A percentile compares a stretch with the other conserved stretches of the same genome.
Evolutionary conservation across 2,329 filamentous ascomycete species (phyloP).

Genomic region (Hymenotorrendiella dingleyae): DNA sequence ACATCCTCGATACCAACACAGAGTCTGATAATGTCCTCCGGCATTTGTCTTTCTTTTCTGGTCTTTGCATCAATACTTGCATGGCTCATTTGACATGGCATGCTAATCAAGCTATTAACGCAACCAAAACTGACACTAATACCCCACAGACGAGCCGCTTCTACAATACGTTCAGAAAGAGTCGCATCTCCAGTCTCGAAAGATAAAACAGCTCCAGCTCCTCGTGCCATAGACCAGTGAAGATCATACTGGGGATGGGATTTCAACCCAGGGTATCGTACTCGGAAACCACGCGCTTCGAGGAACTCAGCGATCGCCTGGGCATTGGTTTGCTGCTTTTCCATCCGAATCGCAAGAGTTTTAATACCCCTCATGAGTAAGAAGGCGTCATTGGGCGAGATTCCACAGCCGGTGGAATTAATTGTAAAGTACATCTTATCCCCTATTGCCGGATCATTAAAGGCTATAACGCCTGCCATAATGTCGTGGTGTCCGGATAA

Average conservation of each 20-base stretch:
- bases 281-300: slow-evolving; percentile 84
- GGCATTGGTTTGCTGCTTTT: slow-evolving; percentile 93
- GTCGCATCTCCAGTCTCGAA: slow-evolving; percentile 89
- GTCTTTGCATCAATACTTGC: slow-evolving; percentile 97
- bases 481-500: slow-evolving; percentile 97
- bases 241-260: slow-evolving; percentile 95
- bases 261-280: slow-evolving; percentile 88
- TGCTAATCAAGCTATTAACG: slow-evolving; percentile 97
- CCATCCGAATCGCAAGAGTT: slow-evolving; percentile 95
- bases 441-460: slow-evolving; percentile 74
- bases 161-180: slow-evolving; percentile 87
- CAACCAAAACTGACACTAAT: slow-evolving; percentile 98
- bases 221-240: slow-evolving; percentile 91
- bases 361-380: slow-evolving; percentile 93
- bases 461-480: slow-evolving; percentile 94
- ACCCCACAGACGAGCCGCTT: slow-evolving; percentile 84
- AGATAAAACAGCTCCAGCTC: slow-evolving; percentile 86
- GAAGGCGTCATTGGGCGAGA: slow-evolving; percentile 94
- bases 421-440: slow-evolving; percentile 96
- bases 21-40: slow-evolving; percentile 90
- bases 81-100: slow-evolving; percentile 99
- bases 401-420: slow-evolving; percentile 89
- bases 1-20: slow-evolving; percentile 96
- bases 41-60: slow-evolving; percentile 79
- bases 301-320: slow-evolving; percentile 89